Evolutionary conservation across 2,329 filamentous ascomycete species (phyloP).

Genomic region (Simplicillium aogashimaense): DNA sequence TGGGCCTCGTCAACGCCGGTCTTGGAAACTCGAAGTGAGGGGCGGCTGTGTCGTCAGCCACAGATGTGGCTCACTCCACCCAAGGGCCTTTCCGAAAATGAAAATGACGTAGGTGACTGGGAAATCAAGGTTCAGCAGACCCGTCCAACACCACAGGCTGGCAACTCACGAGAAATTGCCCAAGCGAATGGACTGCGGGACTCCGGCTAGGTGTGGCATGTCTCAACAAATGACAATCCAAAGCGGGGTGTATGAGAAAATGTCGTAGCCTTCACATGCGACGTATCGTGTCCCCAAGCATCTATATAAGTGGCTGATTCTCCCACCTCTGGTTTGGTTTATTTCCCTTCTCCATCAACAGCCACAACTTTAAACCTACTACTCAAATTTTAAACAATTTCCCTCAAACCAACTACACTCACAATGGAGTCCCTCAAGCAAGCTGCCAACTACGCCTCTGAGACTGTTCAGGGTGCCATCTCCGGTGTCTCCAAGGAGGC

Average conservation of each 20-base stretch:
- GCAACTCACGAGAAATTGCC: no score
- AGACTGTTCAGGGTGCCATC: conserved; percentile 49
- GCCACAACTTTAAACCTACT: conserved; percentile 1
- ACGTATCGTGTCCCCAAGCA: not conserved
- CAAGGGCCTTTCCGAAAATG: no score
- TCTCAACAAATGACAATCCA: not conserved
- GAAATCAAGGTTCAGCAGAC: no score
- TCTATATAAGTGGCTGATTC: conserved; percentile 4
- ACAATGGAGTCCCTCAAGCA: conserved; percentile 47
- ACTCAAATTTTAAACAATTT: not conserved
- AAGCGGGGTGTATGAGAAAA: not conserved
- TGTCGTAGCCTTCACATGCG: not conserved
- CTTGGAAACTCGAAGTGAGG: conserved; percentile 1
- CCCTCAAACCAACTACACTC: conserved; percentile 14
- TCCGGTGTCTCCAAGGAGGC: conserved; percentile 54
- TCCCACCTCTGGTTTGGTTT: not conserved
- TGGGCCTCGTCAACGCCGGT: not conserved
- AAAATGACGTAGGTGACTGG: no score
- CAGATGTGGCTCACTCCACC: not conserved
- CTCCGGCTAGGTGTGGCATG: not conserved
- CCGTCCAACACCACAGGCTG: no score
- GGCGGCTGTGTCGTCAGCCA: conserved; percentile 1
- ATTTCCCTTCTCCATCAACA: conserved; percentile 1
- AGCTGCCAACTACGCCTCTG: conserved; percentile 59
- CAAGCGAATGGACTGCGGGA: not conserved